Evolutionary conservation across 1,284 basidiomycete species (phyloP).

Genomic region (Irpex sp.): DNA sequence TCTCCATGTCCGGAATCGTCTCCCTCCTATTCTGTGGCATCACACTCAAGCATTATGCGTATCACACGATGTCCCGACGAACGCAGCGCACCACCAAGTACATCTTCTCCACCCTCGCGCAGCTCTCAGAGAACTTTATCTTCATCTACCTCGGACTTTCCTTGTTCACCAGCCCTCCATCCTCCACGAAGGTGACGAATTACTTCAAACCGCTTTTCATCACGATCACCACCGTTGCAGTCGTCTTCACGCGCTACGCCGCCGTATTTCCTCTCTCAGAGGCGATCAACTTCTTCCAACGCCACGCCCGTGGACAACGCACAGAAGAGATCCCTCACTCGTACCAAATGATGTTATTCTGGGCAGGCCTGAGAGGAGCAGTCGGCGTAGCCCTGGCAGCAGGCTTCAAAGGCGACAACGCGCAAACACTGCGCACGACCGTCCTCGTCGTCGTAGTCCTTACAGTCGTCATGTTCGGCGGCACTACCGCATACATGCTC

Average conservation of each 20-base stretch:
- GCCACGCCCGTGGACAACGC: conserved; percentile 77
- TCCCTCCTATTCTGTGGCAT: conserved; percentile 98
- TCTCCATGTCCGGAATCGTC: conserved; percentile 95
- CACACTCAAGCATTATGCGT: conserved; percentile 98
- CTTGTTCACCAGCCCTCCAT: conserved; percentile 82
- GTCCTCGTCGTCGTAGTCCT: conserved; percentile 95
- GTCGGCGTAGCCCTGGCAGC: conserved; percentile 96
- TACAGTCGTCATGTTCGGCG: conserved; percentile 93
- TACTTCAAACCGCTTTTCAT: conserved; percentile 98
- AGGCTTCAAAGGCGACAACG: conserved; percentile 90
- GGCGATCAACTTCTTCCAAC: conserved; percentile 88
- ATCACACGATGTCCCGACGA: conserved; percentile 95
- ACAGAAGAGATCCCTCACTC: conserved; percentile 89
- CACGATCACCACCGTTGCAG: conserved; percentile 81
- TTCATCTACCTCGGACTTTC: conserved; percentile 98
- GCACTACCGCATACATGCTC: conserved; percentile 94
- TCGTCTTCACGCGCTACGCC: conserved; percentile 91
- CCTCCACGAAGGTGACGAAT: conserved; percentile 65
- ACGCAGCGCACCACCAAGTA: conserved; percentile 96
- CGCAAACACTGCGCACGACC: conserved; percentile 86
- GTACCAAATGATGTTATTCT: conserved; percentile 98
- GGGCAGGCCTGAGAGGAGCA: conserved; percentile 94
- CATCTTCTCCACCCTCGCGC: conserved; percentile 88
- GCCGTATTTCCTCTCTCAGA: conserved; percentile 98
- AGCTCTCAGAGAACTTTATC: conserved; percentile 98